Conservation (phyloP, 73 alveolate species). For the Paramecium tetraurelia region DNA sequence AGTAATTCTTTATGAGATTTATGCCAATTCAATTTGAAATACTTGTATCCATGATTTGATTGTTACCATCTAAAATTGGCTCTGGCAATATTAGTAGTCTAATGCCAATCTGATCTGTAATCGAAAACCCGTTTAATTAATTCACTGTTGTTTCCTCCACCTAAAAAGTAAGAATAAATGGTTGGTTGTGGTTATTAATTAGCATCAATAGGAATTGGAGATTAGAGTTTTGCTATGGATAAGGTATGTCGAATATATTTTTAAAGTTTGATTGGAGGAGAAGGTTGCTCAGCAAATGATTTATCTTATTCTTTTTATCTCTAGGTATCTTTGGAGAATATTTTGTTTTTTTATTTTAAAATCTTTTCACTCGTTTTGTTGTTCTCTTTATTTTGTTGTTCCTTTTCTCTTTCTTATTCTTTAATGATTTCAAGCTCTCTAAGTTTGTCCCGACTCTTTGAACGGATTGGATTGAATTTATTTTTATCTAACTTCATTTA, state of each 20-base stretch:
- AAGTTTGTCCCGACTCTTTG: neutral
- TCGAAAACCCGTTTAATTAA: constrained; percentile 48
- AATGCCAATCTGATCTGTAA: constrained; percentile 55
- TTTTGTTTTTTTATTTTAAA: neutral
- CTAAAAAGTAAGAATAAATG: constrained; percentile 49
- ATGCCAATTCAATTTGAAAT: constrained; percentile 31
- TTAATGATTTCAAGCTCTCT: neutral
- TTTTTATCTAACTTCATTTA: constrained; percentile 4
- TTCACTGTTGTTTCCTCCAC: constrained; percentile 52
- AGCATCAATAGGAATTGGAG: neutral
- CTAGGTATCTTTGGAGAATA: neutral
- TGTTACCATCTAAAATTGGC: constrained; percentile 59
- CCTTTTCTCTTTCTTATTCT: constrained; percentile 32
- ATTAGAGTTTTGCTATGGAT: neutral
- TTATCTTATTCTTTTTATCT: neutral
- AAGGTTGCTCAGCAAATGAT: neutral
- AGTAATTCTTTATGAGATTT: constrained; percentile 64
- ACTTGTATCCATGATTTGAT: constrained; percentile 51
- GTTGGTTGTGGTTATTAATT: neutral
- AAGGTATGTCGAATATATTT: neutral
- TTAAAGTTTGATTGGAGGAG: neutral
- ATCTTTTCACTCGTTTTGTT: neutral
- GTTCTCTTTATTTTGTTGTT: neutral
- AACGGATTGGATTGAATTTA: neutral
- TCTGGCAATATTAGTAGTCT: constrained; percentile 1